phyloP scores from a whole-genome alignment of 2,329 filamentous ascomycete species.

The Beauveria brongniartii region DNA sequence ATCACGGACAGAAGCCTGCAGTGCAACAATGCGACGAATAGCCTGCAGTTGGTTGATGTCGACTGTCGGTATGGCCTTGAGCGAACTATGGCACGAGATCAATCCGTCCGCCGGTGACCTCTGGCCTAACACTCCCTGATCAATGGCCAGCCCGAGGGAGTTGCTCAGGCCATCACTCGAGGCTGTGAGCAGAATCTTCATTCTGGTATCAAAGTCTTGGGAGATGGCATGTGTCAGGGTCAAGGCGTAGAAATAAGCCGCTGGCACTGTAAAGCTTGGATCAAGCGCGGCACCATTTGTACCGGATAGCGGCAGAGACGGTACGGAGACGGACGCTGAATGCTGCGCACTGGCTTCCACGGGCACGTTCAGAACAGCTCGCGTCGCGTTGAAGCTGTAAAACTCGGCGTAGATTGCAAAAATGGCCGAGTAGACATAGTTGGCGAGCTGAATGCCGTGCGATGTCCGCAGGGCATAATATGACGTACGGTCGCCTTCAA shows the following conservation, averaged over 20 bases:
- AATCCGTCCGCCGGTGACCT: not conserved
- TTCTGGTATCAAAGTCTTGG: conserved; percentile 2
- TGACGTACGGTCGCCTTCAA: conserved; percentile 3
- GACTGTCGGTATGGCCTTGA: not conserved
- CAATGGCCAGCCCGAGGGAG: conserved; percentile 1
- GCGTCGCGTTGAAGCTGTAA: not conserved
- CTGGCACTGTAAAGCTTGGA: conserved; percentile 6
- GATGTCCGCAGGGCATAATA: conserved; percentile 7
- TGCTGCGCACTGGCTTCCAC: not conserved
- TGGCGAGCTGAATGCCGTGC: conserved; percentile 3
- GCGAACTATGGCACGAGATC: not conserved
- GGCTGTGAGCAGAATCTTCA: conserved; percentile 4
- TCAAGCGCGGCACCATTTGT: not conserved
- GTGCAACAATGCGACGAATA: not conserved
- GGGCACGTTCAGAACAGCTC: conserved; percentile 1
- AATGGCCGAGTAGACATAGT: conserved; percentile 9
- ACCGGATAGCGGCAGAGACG: not conserved
- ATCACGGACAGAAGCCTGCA: not conserved
- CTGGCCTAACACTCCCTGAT: not conserved
- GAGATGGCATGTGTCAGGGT: conserved; percentile 6
- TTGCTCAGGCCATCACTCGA: not conserved
- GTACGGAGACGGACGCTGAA: not conserved
- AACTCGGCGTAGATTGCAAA: conserved; percentile 1
- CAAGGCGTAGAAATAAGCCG: conserved; percentile 7
- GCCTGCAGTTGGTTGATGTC: conserved; percentile 3